Base-by-base conservation (phyloP, 1,139 yeast species). In the Barnettozyma hawaiiensis region DNA sequence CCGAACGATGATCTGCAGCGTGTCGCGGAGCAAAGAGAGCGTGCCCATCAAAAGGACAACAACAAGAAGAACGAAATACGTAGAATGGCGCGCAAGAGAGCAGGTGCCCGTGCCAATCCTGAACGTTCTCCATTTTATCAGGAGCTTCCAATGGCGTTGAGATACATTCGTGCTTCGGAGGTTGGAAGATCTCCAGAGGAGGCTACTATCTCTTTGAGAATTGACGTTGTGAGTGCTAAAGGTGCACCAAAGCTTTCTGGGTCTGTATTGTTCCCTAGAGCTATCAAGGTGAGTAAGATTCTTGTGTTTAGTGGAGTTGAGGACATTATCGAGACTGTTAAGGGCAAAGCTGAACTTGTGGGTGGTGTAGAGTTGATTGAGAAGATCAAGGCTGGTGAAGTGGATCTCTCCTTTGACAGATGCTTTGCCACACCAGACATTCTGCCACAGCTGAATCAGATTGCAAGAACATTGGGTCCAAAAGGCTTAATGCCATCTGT, bases 381-480 rank as follows among this genome's bases (percentile, higher is more conserved):
- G 29, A 65, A 74, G 47, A 80, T 89, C 47, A 66, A 70, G 43
- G 63, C 69, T 8, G 92, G 87, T 20, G 67, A 68, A 34, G 48
- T 71, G 14, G 68, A 69, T 23, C 66, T 86, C 36, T 73, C 76
- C 52, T 83, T 82, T 57, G 89, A 89, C 57, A 83, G 81, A 57
- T 81, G 89, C 31, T 81, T 83, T 58, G 95, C 97, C 8, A 83
- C 96, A 2, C 84, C 95, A 2, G 96, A 87, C 40, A 76, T 87
- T 49, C 74, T 76, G 32, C 66, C 75, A 22, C 71, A 75, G 34
- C 70, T 92, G 53, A 75, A 73, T 49, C 70, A 75, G 42, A 68
- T 87, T 28, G 96, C 95, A 23, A 76, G 89, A 58, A 70, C 75
- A 14, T 71, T 94, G 52, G 97, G 98, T 47, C 95, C 96, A 34